Base-by-base conservation (phyloP, 2,329 filamentous ascomycete species). In the Cladophialophora yegresii region DNA sequence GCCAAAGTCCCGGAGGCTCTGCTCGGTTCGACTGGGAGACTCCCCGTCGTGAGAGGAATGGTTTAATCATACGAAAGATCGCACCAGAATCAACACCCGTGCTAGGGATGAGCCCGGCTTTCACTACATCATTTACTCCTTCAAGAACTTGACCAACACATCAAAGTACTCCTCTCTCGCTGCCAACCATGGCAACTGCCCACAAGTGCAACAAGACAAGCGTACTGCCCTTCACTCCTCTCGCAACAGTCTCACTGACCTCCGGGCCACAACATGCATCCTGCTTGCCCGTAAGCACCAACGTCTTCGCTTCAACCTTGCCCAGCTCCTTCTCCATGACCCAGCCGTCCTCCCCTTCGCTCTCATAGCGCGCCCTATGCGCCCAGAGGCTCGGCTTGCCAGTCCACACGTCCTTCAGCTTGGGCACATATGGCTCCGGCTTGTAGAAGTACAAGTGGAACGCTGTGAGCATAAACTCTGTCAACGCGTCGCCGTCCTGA, bases 181-280 rank as follows among this genome's bases (percentile, higher is more conserved):
- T 64, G 72, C 72, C 43, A 73, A 69, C 72, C 72, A 73, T 12
- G 73, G 71, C 43, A 73, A 72, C 63, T 74, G 72, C 2, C 73
- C 73, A 62, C 72, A 74, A 1, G 49, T 70, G 62, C 47, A 70
- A 69, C 23, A 69, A 51, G 13, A 68, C 49, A 36, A 70, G 26
- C 33, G 61, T 49, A 1, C 66, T 63, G 23, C 49, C 62, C 22
- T 30, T 13, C 36, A 73, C 66, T 12, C 66, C 69, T 10, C 61
- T 22, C 40, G 30, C 64, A 13, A 70, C 72, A 22, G 61, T 49
- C 36, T 68, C 59, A 8, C 66, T 65, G 62, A 70, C 70, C n/a
- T 61, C 62, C 54, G 61, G 20, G 2, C 69, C 69, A 54, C 71
- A 72, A n/a, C 70, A 67, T 40, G 66, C 58, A 65, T 74, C 72